Base-by-base conservation (phyloP, 768 basidiomycete species). In the Gelatoporia subvermispora region DNA sequence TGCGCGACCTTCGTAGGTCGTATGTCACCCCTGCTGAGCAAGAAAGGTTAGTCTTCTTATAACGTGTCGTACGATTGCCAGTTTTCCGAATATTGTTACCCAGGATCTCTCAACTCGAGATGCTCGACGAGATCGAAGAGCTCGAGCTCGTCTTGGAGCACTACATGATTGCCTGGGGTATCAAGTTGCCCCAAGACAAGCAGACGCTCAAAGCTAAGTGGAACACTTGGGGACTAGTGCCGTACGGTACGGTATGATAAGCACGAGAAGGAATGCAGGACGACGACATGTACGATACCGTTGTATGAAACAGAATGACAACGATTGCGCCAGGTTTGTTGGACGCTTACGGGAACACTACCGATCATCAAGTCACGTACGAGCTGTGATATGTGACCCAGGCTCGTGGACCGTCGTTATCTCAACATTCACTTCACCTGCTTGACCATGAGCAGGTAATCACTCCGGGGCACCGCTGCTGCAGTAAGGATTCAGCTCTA, bases 71-170 rank as follows among this genome's bases (percentile, higher is more conserved):
- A 17, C 39, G 21, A 39, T 8, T 13, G 16, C 5, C 48, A 36
- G 22, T 43, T 34, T 35, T 43, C 47, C 8, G 23, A 21, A 4
- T 1, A 7, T 3, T 41, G 20, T 24, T 17, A 4, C 17, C 16
- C 56, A 93, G 93, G 58, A 85, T 94, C 59, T 77, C 87, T 0
- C 72, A 68, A 48, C 73, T 96, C 15, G 95, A 98, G 62, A 75
- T 89, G 66, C 75, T 99, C 4, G 95, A 98, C 61, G 94, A 99
- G 66, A 73, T 93, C 8, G 95, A 99, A 65, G 95, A 98, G 66
- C 75, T 99, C 17, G 87, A 93, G 49, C 76, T 99, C 4, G 88
- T 98, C 1, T 70, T 96, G 24, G 75, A 75, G 2, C 94, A 98
- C 62, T 98, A 98, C 65, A 90, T 85, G 13, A 78, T 97, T 46